A percentile compares a stretch with the other conserved stretches of the same genome.
These are phyloP conservation scores for Coemansia sp. DNA, from an alignment of 192 early-diverging fungal genomes.

Conservation along the genomic window DNA sequence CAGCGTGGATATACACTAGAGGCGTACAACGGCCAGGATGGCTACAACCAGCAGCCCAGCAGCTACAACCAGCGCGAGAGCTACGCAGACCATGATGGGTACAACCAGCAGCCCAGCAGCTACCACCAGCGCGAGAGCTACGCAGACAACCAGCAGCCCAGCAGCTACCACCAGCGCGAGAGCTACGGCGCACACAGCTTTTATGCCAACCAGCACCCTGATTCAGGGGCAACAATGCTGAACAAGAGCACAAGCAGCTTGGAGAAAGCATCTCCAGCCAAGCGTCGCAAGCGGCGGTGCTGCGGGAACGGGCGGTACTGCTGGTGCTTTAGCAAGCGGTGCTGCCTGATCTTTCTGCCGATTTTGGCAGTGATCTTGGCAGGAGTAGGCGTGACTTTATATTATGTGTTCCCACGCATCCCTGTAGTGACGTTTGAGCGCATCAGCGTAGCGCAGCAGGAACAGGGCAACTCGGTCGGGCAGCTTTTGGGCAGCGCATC, in stretches of 20 bases:
- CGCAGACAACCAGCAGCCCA: too few species aligned
- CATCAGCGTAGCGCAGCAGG: slow-evolving; percentile 24
- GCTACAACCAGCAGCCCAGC: not conserved
- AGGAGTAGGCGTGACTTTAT: slow-evolving; percentile 51
- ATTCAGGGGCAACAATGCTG: slow-evolving; percentile 22
- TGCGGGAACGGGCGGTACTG: slow-evolving; percentile 54
- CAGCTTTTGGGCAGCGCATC: slow-evolving; percentile 27
- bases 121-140: too few species aligned
- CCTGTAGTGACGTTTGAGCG: slow-evolving; percentile 38
- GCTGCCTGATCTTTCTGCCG: slow-evolving; percentile 46
- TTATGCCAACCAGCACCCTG: slow-evolving; percentile 17
- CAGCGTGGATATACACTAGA: too few species aligned
- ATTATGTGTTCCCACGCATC: slow-evolving; percentile 56
- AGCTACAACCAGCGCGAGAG: too few species aligned
- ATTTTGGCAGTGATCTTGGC: slow-evolving; percentile 44
- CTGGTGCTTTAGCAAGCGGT: slow-evolving; percentile 51
- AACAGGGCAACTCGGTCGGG: slow-evolving; percentile 11
- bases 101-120: too few species aligned
- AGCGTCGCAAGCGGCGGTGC: slow-evolving; percentile 24
- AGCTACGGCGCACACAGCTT: slow-evolving; percentile 1
- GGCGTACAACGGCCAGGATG: too few species aligned
- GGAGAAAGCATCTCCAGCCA: slow-evolving; percentile 23
- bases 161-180: too few species aligned
- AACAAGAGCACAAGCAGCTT: not conserved
- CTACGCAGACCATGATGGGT: too few species aligned